Percentiles rank a stretch among this genome's conserved stretches.
These are phyloP conservation scores for Fusarium veterinarium DNA, from an alignment of 2,329 filamentous ascomycete genomes.

Conservation along the genomic window DNA sequence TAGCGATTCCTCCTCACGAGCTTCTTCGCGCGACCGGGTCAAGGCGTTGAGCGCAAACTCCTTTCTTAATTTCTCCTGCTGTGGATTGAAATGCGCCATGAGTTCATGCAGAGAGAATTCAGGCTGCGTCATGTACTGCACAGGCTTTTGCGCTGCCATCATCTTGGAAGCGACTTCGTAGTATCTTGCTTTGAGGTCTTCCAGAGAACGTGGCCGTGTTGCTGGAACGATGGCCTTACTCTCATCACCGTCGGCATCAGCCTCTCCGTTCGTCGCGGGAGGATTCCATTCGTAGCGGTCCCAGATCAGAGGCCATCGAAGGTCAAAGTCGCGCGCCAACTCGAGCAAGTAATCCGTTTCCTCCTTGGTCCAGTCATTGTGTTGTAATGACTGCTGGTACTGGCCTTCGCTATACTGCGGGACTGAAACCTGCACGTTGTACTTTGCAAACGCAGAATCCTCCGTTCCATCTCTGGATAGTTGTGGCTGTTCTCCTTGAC, in stretches of 20 bases:
- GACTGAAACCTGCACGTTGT: conserved; percentile 82
- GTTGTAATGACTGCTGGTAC: conserved; percentile 80
- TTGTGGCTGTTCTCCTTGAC: conserved; percentile 32
- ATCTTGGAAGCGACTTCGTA: conserved; percentile 87
- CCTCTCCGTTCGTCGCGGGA: conserved; percentile 57
- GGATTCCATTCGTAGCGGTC: conserved; percentile 87
- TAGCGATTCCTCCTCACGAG: conserved; percentile 89
- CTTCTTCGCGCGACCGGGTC: conserved; percentile 84
- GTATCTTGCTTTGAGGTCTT: conserved; percentile 91
- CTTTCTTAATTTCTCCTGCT: conserved; percentile 83
- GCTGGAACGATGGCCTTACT: conserved; percentile 66
- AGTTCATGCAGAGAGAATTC: conserved; percentile 87
- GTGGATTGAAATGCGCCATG: conserved; percentile 87
- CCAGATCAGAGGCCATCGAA: conserved; percentile 91
- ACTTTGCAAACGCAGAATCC: conserved; percentile 82
- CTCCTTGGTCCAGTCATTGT: conserved; percentile 85
- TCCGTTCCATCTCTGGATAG: conserved; percentile 53
- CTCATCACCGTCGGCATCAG: conserved; percentile 58
- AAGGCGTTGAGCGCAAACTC: conserved; percentile 84
- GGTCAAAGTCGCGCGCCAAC: conserved; percentile 80
- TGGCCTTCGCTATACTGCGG: conserved; percentile 89
- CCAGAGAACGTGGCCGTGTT: conserved; percentile 74
- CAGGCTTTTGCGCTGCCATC: conserved; percentile 82
- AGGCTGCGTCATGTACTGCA: conserved; percentile 85
- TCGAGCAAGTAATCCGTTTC: conserved; percentile 93